Evolutionary conservation across 2,329 filamentous ascomycete genomes (phyloP), one percentile per base, ranked within the genome.

Genomic region (Bipolaris oryzae): DNA sequence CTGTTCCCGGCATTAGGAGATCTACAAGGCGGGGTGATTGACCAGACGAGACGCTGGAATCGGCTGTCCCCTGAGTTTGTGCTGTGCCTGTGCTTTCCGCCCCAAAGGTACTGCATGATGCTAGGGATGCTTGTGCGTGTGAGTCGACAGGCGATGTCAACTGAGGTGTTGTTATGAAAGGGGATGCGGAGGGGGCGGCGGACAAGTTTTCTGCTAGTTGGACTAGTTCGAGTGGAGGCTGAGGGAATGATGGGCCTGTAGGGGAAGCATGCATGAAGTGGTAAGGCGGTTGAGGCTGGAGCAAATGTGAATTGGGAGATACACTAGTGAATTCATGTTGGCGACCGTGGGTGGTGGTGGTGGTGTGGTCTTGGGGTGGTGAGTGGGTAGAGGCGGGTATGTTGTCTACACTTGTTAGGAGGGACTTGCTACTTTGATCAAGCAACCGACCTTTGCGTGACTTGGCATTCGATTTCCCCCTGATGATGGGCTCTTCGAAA

Each of bases 401-500:
- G 9, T 61, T 55, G 13, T 51, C 62, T 69, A 35, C 18, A 13
- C 4, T 16, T 34, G 61, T 69, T 31, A 68, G 60, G 38, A 45
- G 43, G n/a, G 38, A 20, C 23, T 7, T 11, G 31, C 35, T 39
- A 18, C 11, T n/a, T 10, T n/a, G 10, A 18, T 28, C 28, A 9
- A 10, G n/a, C 41, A 34, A 63, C 65, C 38, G 64, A 80, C 80
- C 73, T 76, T 82, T 84, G 69, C 80, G 83, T 38, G 76, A 59
- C 64, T 81, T 83, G 7, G 34, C 42, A 7, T 62, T 60, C 31
- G 71, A 69, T 63, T 81, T 84, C 48, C 76, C 75, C 18, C 76
- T 75, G 61, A 87, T 80, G 52, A 78, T 86, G 44, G 84, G 81
- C 62, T 90, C 87, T 68, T 88, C 87, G 64, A 89, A 89, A 0